phyloP scores from a whole-genome alignment of 495 filamentous ascomycete genomes.

The Annulohypoxylon nitens region DNA sequence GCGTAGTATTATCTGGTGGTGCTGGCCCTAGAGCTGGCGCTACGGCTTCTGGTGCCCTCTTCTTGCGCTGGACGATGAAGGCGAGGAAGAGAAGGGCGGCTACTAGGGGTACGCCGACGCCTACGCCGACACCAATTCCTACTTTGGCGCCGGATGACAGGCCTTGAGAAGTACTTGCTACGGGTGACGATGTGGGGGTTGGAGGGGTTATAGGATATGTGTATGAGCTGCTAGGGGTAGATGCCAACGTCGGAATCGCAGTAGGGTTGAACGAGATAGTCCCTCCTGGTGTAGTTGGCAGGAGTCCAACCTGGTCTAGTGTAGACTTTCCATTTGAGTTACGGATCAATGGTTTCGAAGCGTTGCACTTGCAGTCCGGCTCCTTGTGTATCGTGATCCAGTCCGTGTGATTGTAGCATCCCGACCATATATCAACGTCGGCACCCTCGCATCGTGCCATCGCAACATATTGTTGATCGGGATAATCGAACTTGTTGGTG shows the following conservation, averaged over 20 bases:
- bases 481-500: slow-evolving; percentile 44
- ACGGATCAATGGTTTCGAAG: slow-evolving; percentile 36
- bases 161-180: background rate
- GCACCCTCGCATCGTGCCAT: slow-evolving; percentile 45
- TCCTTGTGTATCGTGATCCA: slow-evolving; percentile 36
- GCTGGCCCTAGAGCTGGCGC: background rate
- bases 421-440: slow-evolving; percentile 39
- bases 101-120: slow-evolving; percentile 14
- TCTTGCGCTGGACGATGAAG: slow-evolving; percentile 20
- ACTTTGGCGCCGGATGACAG: slow-evolving; percentile 19
- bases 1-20: background rate
- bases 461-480: slow-evolving; percentile 43
- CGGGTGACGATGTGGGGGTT: background rate
- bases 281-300: slow-evolving; percentile 21
- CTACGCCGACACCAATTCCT: slow-evolving; percentile 22
- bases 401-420: slow-evolving; percentile 27
- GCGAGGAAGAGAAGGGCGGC: slow-evolving; percentile 11
- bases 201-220: background rate
- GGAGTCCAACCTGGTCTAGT: slow-evolving; percentile 13
- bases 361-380: slow-evolving; percentile 39
- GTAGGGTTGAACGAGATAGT: slow-evolving; percentile 31
- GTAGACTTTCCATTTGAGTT: slow-evolving; percentile 41
- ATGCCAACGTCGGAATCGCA: slow-evolving; percentile 7
- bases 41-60: background rate
- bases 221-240: background rate